These are phyloP conservation scores for Aureobasidium mangrovei DNA, from an alignment of 2,329 filamentous ascomycete species.

Conservation along the genomic window DNA sequence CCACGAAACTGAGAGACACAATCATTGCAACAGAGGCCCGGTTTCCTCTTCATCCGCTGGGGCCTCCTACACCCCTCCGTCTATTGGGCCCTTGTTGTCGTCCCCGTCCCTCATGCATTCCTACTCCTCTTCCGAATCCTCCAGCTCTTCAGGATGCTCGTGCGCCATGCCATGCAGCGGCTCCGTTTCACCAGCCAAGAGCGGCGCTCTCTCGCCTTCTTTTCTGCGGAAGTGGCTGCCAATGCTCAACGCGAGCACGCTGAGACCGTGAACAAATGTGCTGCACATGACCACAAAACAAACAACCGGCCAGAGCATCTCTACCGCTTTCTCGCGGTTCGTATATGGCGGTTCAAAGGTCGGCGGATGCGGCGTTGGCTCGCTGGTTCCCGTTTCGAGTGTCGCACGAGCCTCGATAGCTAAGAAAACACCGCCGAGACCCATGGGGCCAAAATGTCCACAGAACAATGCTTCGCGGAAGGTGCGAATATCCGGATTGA, in stretches of 20 bases:
- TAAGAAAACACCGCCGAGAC: slow-evolving; percentile 48
- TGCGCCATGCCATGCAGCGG: slow-evolving; percentile 43
- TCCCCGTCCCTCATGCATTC: neutral
- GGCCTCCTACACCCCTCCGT: too few species aligned
- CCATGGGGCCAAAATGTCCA: slow-evolving; percentile 51
- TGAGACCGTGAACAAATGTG: slow-evolving; percentile 47
- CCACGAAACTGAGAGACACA: too few species aligned
- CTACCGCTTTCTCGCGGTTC: slow-evolving; percentile 32
- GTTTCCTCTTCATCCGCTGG: too few species aligned
- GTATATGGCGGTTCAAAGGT: slow-evolving; percentile 25
- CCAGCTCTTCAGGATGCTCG: slow-evolving; percentile 21
- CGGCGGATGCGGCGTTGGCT: slow-evolving; percentile 38
- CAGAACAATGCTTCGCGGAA: slow-evolving; percentile 46
- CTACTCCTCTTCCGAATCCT: neutral
- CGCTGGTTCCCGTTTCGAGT: slow-evolving; percentile 41
- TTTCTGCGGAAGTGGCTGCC: slow-evolving; percentile 39
- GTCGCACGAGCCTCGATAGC: slow-evolving; percentile 47
- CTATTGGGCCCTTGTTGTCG: too few species aligned
- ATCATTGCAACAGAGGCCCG: too few species aligned
- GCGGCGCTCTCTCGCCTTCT: slow-evolving; percentile 39
- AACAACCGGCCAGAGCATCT: slow-evolving; percentile 46
- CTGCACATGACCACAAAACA: slow-evolving; percentile 47
- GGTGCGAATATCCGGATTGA: slow-evolving; percentile 42
- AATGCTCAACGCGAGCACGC: slow-evolving; percentile 43
- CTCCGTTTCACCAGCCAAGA: slow-evolving; percentile 44